A percentile compares a stretch with the other conserved stretches of the same genome.
Evolutionary conservation across 2,329 filamentous ascomycete species (phyloP).

Genomic region (Talaromyces pinophilus): DNA sequence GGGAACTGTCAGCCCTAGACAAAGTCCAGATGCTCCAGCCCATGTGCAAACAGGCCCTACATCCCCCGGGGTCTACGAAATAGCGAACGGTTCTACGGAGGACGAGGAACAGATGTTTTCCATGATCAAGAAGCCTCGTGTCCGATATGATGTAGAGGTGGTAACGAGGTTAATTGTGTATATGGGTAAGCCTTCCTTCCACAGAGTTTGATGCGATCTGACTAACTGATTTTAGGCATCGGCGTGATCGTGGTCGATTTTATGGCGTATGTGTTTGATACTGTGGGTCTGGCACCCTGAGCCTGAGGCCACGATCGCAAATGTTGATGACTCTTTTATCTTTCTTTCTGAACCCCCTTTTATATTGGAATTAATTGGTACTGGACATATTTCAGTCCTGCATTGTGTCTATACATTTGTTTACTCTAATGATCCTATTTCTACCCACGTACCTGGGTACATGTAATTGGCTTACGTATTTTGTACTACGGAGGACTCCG

Average conservation of each 20-base stretch:
- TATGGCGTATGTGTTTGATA: conserved; percentile 72
- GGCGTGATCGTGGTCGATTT: conserved; percentile 75
- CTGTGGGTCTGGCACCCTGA: conserved; percentile 52
- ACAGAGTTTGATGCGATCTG: not conserved
- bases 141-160: conserved; percentile 97
- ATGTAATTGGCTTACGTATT: not conserved
- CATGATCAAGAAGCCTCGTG: conserved; percentile 78
- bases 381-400: conserved; percentile 5
- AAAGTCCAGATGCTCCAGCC: conserved; percentile 30
- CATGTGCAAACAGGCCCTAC: conserved; percentile 29
- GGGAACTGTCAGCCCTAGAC: conserved; percentile 61
- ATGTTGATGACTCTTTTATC: not conserved
- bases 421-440: not conserved
- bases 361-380: not conserved
- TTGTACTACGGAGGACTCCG: not conserved
- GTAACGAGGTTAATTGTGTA: conserved; percentile 97
- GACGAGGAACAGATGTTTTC: conserved; percentile 81
- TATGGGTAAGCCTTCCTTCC: conserved; percentile 61
- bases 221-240: conserved; percentile 58
- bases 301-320: not conserved
- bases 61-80: conserved; percentile 30
- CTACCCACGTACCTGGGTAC: not conserved
- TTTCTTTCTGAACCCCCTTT: not conserved
- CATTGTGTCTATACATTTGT: not conserved
- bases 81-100: conserved; percentile 42